A percentile compares a stretch with the other conserved stretches of the same genome.
Conservation (phyloP, 2,329 filamentous ascomycete genomes). For the Colletotrichum liaoningense region DNA sequence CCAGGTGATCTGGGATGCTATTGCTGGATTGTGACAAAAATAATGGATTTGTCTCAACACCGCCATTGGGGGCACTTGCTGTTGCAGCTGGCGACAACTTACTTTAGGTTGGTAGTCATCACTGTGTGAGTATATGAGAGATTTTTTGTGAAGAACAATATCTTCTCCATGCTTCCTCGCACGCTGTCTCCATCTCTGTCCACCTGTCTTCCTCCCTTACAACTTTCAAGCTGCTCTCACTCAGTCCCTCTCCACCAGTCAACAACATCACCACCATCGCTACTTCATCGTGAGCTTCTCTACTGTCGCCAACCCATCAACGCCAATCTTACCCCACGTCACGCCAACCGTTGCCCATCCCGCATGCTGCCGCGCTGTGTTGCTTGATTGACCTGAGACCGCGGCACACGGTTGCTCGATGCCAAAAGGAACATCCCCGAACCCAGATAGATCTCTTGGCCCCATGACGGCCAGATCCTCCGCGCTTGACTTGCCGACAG, state of each 20-base stretch:
- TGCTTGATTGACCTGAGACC: not conserved
- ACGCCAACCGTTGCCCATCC: not conserved
- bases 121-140: not conserved
- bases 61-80: not conserved
- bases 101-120: not conserved
- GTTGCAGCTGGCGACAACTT: not conserved
- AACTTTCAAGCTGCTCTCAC: not conserved
- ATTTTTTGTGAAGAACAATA: not conserved
- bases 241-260: not conserved
- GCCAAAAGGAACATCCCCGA: not conserved
- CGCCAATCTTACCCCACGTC: not conserved
- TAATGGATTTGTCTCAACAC: not conserved
- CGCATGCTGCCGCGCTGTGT: not conserved
- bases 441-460: constrained; percentile 1
- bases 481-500: not conserved
- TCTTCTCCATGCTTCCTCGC: not conserved
- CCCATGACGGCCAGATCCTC: not conserved
- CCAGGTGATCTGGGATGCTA: not conserved
- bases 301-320: not conserved
- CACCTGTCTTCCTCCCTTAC: not conserved
- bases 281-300: not conserved
- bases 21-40: not conserved
- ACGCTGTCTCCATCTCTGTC: not conserved
- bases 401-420: not conserved
- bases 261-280: not conserved